Evolutionary conservation across 352 stramenopile species (phyloP), one percentile per base, ranked within the genome.

Genomic region (Discostella stelligera): DNA sequence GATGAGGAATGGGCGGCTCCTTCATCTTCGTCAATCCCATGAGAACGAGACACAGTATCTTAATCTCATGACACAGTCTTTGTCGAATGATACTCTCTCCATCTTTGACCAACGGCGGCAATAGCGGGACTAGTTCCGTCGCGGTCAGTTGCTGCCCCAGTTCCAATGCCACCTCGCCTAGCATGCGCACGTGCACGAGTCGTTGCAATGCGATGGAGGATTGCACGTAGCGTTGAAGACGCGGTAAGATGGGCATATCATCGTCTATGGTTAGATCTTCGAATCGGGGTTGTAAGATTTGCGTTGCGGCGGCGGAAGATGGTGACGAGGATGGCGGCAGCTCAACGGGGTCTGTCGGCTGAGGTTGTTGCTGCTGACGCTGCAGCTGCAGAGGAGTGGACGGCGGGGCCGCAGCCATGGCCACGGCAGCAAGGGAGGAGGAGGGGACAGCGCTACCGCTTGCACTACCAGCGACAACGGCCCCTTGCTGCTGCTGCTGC

Each of bases 191-290:
- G 84, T 99, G 96, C 55, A 98, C 97, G 7, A 98, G 77, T 46
- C 96, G 92, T 85, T 99, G 97, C 44, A 99, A 78, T 8, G 96
- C 96, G 80, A 99, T 98, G 76, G 93, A 95, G 78, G 93, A 97
- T 82, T 92, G 96, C 61, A 94, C 93, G 83, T 99, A 99, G 71
- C 96, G 95, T 59, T 96, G 94, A 23, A 99, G 91, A 41, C 97
- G 92, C 71, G 98, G 91, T 37, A 98, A 82, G 66, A 98, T 90
- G 68, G 91, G 97, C 25, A 99, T 85, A 50, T 96, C 97, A 86
- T 98, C 96, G 88, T 99, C 96, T 76, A 99, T 98, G 5, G 96
- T 97, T 48, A 99, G 88, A 85, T 99, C 96, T 86, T 99, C 96
- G 83, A 98, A 99, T 23, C 87, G 81, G 11, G 90, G 74, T n/a